Evolutionary conservation across 2,329 filamentous ascomycete species (phyloP).

Genomic region (Akanthomyces dipterigenus): DNA sequence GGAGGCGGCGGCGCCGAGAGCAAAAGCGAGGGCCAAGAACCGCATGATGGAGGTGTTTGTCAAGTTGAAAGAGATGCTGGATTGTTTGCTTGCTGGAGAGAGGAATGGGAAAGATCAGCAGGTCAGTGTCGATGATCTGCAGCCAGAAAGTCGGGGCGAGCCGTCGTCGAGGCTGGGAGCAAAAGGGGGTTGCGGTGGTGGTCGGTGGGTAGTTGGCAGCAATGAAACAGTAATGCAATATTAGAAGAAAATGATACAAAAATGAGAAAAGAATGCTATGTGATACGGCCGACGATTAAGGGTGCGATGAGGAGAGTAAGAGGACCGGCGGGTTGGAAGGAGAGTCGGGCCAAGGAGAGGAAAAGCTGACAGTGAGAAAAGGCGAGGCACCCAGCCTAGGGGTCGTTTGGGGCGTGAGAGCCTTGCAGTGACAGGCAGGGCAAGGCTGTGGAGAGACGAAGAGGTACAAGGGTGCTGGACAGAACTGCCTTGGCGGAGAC

Average conservation of each 20-base stretch:
- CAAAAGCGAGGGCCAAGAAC: constrained; percentile 27
- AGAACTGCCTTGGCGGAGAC: not conserved
- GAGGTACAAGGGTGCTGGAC: not conserved
- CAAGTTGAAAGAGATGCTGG: not conserved
- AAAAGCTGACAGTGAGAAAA: not conserved
- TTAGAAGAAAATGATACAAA: no score
- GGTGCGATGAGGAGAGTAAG: not conserved
- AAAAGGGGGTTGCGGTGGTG: not conserved
- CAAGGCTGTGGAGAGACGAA: not conserved
- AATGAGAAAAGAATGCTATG: not conserved
- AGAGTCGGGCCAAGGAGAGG: not conserved
- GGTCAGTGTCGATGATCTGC: constrained; percentile 2
- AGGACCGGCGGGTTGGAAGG: not conserved
- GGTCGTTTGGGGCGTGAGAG: not conserved
- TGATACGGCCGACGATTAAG: not conserved
- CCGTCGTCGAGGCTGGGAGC: constrained; percentile 7
- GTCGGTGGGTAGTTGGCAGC: not conserved
- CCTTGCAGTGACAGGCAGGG: not conserved
- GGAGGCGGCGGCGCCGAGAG: constrained; percentile 26
- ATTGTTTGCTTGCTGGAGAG: not conserved
- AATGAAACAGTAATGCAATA: not conserved
- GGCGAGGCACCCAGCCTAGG: not conserved
- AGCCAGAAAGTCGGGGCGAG: constrained; percentile 8
- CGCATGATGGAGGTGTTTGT: constrained; percentile 19
- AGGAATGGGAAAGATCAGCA: not conserved